phyloP scores from a whole-genome alignment of 345 rosid genomes.

The Moricandia arvensis region DNA sequence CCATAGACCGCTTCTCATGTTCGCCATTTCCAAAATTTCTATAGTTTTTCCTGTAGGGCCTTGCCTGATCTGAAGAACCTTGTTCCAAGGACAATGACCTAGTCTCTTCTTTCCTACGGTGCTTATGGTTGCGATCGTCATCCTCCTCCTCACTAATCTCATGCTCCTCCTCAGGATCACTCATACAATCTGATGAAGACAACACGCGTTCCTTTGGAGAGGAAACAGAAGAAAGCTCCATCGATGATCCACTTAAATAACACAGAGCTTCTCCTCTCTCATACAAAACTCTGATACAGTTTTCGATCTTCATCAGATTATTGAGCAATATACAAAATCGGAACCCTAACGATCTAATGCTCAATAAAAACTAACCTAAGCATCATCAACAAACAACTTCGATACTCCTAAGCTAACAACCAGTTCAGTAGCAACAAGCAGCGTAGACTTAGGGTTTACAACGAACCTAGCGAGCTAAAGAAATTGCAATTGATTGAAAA shows the following conservation, averaged over 20 bases:
- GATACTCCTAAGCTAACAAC: neutral
- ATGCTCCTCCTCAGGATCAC: constrained; percentile 86
- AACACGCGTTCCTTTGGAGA: constrained; percentile 57
- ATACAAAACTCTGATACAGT: constrained; percentile 33
- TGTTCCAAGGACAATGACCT: constrained; percentile 71
- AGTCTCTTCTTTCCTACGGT: constrained; percentile 86
- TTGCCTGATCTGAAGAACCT: constrained; percentile 57
- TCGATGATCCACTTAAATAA: constrained; percentile 34
- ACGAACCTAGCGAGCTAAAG: neutral
- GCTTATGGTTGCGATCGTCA: constrained; percentile 97
- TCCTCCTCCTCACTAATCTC: constrained; percentile 98
- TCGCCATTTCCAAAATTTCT: constrained; percentile 69
- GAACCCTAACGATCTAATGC: neutral
- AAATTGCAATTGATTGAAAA: neutral
- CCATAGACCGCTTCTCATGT: constrained; percentile 61
- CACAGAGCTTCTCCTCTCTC: constrained; percentile 24
- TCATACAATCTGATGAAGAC: constrained; percentile 64
- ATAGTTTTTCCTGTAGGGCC: constrained; percentile 66
- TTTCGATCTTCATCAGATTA: constrained; percentile 16
- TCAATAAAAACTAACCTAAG: too few species aligned
- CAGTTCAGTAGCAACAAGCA: neutral
- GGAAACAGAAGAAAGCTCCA: constrained; percentile 60
- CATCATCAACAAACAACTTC: neutral
- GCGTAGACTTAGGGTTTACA: neutral
- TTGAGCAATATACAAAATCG: constrained; percentile 1